These are phyloP conservation scores for Calonectria leucothoes DNA, from an alignment of 2,329 filamentous ascomycete species.

Conservation along the genomic window DNA sequence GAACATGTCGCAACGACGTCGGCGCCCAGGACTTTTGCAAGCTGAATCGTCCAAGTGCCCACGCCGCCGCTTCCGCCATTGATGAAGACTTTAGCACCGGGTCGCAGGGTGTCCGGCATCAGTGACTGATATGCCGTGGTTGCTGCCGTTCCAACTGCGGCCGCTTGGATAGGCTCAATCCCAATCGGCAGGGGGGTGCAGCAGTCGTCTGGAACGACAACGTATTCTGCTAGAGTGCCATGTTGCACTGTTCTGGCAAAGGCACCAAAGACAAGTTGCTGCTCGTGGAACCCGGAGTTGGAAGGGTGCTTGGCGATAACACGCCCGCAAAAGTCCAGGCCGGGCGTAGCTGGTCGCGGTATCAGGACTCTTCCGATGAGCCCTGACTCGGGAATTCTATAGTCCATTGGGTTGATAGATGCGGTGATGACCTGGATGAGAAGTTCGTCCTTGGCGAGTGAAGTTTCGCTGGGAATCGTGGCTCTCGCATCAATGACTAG, in stretches of 20 bases:
- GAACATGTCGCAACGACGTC: conserved; percentile 50
- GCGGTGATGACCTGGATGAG: conserved; percentile 52
- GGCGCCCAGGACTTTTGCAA: conserved; percentile 48
- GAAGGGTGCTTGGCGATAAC: conserved; percentile 46
- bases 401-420: conserved; percentile 55
- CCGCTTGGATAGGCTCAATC: not conserved
- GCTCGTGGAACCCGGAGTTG: not conserved
- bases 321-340: conserved; percentile 58
- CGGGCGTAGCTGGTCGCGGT: conserved; percentile 50
- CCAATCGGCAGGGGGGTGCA: not conserved
- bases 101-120: conserved; percentile 17
- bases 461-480: not conserved
- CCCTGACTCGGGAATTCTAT: conserved; percentile 52
- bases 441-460: conserved; percentile 35
- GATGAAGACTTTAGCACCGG: conserved; percentile 42
- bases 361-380: conserved; percentile 42
- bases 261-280: conserved; percentile 3
- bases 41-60: conserved; percentile 51
- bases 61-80: conserved; percentile 45
- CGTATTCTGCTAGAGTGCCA: conserved; percentile 2
- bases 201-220: not conserved
- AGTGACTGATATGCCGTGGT: conserved; percentile 39
- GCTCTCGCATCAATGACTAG: not conserved
- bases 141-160: conserved; percentile 27
- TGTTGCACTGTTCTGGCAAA: not conserved